Percentiles rank a stretch among this genome's conserved stretches.
phyloP scores from a whole-genome alignment of 306 rosid species.

The Astragalus membranaceus region DNA sequence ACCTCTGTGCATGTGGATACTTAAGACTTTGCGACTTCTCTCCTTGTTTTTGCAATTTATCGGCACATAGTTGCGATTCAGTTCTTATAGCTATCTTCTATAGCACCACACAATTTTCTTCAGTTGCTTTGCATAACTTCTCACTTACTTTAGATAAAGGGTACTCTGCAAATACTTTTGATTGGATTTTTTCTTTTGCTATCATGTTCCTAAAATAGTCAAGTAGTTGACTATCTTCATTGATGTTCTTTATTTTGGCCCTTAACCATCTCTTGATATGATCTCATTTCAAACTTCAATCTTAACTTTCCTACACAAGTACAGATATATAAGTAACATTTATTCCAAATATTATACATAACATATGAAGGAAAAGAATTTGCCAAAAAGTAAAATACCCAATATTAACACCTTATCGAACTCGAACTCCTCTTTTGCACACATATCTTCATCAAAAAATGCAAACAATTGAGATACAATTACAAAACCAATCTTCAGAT shows the following conservation, averaged over 20 bases:
- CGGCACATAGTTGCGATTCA: background rate
- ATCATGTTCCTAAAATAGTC: conserved; percentile 27
- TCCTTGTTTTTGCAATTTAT: background rate
- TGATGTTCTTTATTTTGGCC: conserved; percentile 35
- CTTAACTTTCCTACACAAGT: conserved; percentile 25
- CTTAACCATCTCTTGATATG: conserved; percentile 46
- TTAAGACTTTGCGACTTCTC: background rate
- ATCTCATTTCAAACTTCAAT: conserved; percentile 37
- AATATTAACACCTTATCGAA: too few relatives aligned
- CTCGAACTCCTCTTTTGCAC: too few relatives aligned
- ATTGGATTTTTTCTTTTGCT: conserved; percentile 29
- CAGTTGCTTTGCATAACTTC: conserved; percentile 28
- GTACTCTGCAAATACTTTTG: conserved; percentile 23
- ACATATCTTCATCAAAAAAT: too few relatives aligned
- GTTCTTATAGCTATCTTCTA: too few relatives aligned
- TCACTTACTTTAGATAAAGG: conserved; percentile 28
- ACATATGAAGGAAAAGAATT: too few relatives aligned
- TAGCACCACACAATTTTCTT: conserved; percentile 33
- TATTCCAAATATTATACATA: background rate
- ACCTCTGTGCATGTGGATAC: background rate
- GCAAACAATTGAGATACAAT: too few relatives aligned
- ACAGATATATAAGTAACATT: background rate
- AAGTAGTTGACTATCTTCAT: conserved; percentile 34
- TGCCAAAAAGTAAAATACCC: too few relatives aligned
- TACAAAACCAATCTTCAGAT: too few relatives aligned